Evolutionary conservation across 805 yeast species (phyloP).

Genomic region (Zygosaccharomyces bisporus): DNA sequence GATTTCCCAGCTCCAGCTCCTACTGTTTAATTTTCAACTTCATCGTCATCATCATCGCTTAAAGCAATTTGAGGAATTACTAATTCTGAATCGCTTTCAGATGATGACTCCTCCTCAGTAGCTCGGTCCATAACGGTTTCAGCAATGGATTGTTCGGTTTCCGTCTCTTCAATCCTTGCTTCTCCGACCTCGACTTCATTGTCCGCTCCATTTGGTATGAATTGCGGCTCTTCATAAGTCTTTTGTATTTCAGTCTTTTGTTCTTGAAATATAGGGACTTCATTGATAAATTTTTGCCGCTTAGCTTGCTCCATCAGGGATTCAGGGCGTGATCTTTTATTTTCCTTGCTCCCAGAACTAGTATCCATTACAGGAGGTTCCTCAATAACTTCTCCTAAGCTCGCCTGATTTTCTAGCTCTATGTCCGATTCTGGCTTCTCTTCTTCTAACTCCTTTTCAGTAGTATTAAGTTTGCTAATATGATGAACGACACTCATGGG

Average conservation of each 20-base stretch:
- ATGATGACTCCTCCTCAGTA: constrained; percentile 10
- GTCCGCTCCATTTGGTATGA: not conserved
- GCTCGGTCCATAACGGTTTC: not conserved
- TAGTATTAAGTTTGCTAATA: constrained; percentile 25
- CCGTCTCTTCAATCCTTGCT: constrained; percentile 9
- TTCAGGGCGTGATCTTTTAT: not conserved
- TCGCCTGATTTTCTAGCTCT: constrained; percentile 16
- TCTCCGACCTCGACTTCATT: constrained; percentile 1
- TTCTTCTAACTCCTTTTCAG: constrained; percentile 13
- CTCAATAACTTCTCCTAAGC: not conserved
- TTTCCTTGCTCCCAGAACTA: not conserved
- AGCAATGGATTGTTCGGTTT: constrained; percentile 8
- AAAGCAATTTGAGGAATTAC: constrained; percentile 32
- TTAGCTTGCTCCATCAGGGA: not conserved
- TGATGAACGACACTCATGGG: constrained; percentile 45
- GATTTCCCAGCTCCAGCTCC: constrained; percentile 17
- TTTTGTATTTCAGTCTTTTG: constrained; percentile 12
- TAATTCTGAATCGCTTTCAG: constrained; percentile 30
- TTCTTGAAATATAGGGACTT: constrained; percentile 1
- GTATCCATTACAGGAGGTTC: not conserved
- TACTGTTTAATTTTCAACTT: too few species aligned
- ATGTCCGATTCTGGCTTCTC: not conserved
- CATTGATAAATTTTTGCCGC: not conserved
- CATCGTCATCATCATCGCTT: constrained; percentile 22
- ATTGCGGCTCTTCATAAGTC: not conserved